Conservation (phyloP, 495 filamentous ascomycete genomes). For the Aspergillus sparsus region DNA sequence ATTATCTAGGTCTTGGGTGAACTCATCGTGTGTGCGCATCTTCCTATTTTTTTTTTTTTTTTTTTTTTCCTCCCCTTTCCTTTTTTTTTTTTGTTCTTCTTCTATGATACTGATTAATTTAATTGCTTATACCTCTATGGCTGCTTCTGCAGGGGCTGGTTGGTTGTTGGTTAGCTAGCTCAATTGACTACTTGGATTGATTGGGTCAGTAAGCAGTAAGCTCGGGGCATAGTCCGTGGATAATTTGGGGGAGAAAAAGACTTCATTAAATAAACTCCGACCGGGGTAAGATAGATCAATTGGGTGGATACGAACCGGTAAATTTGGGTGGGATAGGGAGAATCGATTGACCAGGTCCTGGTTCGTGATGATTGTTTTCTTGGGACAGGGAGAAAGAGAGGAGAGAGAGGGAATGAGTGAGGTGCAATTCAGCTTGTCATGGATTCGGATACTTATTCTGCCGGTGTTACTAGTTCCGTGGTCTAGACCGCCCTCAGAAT, state of each 20-base stretch:
- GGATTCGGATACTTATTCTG: too few species aligned
- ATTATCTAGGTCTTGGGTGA: slow-evolving; percentile 14
- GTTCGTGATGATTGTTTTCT: not conserved
- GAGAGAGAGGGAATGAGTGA: too few species aligned
- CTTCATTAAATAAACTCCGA: not conserved
- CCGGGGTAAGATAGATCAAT: not conserved
- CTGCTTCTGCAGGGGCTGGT: too few species aligned
- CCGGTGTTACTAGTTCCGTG: too few species aligned
- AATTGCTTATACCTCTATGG: too few species aligned
- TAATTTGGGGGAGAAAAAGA: not conserved
- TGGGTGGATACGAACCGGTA: not conserved
- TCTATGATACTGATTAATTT: too few species aligned
- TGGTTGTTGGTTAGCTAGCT: not conserved
- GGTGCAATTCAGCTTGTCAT: too few species aligned
- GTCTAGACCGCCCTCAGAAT: not conserved
- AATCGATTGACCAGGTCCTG: not conserved
- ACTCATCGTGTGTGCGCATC: slow-evolving; percentile 19
- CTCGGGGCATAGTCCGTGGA: slow-evolving; percentile 1
- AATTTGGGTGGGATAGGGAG: not conserved
- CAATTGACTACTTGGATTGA: not conserved
- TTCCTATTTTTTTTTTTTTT: slow-evolving; percentile 2
- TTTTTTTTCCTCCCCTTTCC: not conserved
- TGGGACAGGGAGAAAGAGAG: too few species aligned
- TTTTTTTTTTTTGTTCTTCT: too few species aligned
- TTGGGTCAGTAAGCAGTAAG: not conserved